A percentile compares a stretch with the other conserved stretches of the same genome.
Evolutionary conservation across 345 rosid species (phyloP).

Genomic region (Sisymbrium altissimum): DNA sequence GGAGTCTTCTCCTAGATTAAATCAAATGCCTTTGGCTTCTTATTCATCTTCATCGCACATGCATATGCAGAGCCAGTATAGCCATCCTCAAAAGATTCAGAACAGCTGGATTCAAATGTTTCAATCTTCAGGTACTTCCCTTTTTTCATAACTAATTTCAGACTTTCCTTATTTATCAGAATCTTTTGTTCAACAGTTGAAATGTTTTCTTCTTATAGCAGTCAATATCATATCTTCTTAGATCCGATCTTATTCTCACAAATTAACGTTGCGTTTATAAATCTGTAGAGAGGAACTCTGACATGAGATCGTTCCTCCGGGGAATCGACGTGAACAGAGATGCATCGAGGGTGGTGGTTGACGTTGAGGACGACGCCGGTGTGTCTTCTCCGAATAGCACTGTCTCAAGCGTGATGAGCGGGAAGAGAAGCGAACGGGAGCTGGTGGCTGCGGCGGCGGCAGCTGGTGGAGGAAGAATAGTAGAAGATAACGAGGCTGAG

Average conservation of each 20-base stretch:
- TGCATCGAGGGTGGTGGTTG: slow-evolving; percentile 41
- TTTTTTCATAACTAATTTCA: not conserved
- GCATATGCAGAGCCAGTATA: slow-evolving; percentile 30
- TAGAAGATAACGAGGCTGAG: slow-evolving; percentile 61
- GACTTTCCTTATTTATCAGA: not conserved
- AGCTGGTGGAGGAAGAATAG: slow-evolving; percentile 2
- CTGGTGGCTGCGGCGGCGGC: slow-evolving; percentile 24
- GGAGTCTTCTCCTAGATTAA: slow-evolving; percentile 40
- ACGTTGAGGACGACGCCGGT: slow-evolving; percentile 64
- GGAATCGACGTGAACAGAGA: slow-evolving; percentile 65
- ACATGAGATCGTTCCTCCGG: slow-evolving; percentile 44
- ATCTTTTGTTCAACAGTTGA: too few species aligned
- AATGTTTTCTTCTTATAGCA: too few species aligned
- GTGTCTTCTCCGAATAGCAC: slow-evolving; percentile 87
- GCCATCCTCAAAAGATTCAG: slow-evolving; percentile 25
- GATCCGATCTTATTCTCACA: not conserved
- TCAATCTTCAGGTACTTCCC: slow-evolving; percentile 47
- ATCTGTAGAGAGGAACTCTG: slow-evolving; percentile 45
- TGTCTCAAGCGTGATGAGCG: slow-evolving; percentile 66
- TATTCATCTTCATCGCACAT: slow-evolving; percentile 27
- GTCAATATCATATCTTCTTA: too few species aligned
- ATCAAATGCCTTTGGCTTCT: slow-evolving; percentile 43
- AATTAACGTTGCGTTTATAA: not conserved
- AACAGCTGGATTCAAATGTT: slow-evolving; percentile 48
- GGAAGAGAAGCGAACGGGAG: slow-evolving; percentile 71